These are phyloP conservation scores for Aureobasidium sp. DNA, from an alignment of 2,329 filamentous ascomycete genomes.

Conservation along the genomic window DNA sequence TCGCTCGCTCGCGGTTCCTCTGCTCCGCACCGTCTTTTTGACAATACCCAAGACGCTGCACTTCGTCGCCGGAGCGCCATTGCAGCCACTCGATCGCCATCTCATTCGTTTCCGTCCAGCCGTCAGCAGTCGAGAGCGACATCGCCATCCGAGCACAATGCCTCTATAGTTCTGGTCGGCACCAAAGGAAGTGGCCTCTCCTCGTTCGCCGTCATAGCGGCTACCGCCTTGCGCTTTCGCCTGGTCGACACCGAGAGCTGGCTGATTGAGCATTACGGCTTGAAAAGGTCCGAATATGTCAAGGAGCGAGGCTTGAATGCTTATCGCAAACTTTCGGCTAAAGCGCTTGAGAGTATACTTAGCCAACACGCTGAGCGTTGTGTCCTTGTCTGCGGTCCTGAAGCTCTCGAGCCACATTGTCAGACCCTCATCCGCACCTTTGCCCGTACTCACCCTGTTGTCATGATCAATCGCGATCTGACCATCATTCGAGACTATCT, in stretches of 20 bases:
- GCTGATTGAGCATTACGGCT: slow-evolving; percentile 58
- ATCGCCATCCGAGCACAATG: slow-evolving; percentile 47
- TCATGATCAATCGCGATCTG: slow-evolving; percentile 61
- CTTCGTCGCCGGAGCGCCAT: background rate
- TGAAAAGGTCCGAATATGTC: slow-evolving; percentile 57
- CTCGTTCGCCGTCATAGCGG: slow-evolving; percentile 67
- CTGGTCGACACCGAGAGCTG: slow-evolving; percentile 62
- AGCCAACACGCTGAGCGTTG: slow-evolving; percentile 51
- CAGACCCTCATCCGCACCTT: slow-evolving; percentile 56
- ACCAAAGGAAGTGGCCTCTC: slow-evolving; percentile 70
- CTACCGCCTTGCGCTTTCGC: slow-evolving; percentile 60
- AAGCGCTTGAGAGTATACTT: slow-evolving; percentile 55
- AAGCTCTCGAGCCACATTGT: slow-evolving; percentile 58
- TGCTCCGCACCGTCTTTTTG: background rate
- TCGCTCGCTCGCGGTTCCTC: background rate
- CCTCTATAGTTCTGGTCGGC: slow-evolving; percentile 63
- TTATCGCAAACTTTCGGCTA: slow-evolving; percentile 57
- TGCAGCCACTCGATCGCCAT: background rate
- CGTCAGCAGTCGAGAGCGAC: background rate
- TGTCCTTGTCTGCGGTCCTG: slow-evolving; percentile 64
- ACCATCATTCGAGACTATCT: slow-evolving; percentile 59
- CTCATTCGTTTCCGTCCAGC: too few relatives aligned
- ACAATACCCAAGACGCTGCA: background rate
- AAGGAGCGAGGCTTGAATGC: slow-evolving; percentile 54
- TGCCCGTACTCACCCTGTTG: slow-evolving; percentile 58